A percentile compares a stretch with the other conserved stretches of the same genome.
Evolutionary conservation across 2,329 filamentous ascomycete species (phyloP).

Genomic region (Rugonectria rugulosa): DNA sequence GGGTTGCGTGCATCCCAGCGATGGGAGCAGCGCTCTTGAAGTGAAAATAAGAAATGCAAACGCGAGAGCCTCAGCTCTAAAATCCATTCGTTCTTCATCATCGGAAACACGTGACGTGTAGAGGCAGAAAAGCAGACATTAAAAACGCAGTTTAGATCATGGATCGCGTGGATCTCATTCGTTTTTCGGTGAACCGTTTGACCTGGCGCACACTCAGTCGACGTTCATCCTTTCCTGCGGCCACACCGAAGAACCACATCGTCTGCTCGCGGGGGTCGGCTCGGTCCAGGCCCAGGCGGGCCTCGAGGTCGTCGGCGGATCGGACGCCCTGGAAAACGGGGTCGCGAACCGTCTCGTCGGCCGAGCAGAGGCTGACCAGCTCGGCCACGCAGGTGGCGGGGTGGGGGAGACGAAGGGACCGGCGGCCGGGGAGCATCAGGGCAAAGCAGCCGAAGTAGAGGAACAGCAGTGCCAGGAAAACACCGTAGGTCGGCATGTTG

Average conservation of each 20-base stretch:
- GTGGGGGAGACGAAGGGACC: conserved; percentile 74
- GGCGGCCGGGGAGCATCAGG: conserved; percentile 67
- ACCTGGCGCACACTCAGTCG: conserved; percentile 54
- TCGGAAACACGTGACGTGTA: not conserved
- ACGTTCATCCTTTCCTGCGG: conserved; percentile 49
- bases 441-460: conserved; percentile 73
- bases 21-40: no score
- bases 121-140: conserved; percentile 22
- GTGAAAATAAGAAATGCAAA: no score
- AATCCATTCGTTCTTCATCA: not conserved
- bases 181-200: conserved; percentile 55
- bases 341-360: conserved; percentile 75
- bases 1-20: not conserved
- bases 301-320: conserved; percentile 73
- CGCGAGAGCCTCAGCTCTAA: no score
- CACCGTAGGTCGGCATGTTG: conserved; percentile 75
- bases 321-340: conserved; percentile 74
- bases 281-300: conserved; percentile 66
- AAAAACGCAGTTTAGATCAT: conserved; percentile 33
- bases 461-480: conserved; percentile 74
- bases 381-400: conserved; percentile 76
- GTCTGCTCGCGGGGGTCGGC: conserved; percentile 55
- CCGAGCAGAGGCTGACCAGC: conserved; percentile 78
- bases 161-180: conserved; percentile 35
- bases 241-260: conserved; percentile 59